Conservation (phyloP, 169 alveolate species). For the Babesia caballi region DNA sequence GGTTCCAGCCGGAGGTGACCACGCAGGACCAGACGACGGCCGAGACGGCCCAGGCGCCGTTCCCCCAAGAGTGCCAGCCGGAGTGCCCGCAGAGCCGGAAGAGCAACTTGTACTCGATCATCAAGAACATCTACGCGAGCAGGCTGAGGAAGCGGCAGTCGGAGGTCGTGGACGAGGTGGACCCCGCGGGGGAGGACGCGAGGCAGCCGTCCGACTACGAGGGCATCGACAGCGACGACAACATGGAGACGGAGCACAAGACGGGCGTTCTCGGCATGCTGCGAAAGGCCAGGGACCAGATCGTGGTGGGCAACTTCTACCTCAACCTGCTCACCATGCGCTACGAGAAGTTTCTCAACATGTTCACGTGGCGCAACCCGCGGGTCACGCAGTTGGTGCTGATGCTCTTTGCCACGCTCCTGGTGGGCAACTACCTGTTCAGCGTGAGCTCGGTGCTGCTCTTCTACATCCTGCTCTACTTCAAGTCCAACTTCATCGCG, state of each 20-base stretch:
- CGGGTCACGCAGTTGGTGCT: constrained; percentile 36
- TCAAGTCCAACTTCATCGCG: constrained; percentile 49
- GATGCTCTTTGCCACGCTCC: constrained; percentile 19
- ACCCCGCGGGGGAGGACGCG: not conserved
- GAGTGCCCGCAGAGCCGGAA: not conserved
- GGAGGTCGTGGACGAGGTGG: not conserved
- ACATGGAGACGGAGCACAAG: constrained; percentile 38
- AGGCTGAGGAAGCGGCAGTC: constrained; percentile 9
- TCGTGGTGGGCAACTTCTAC: constrained; percentile 47
- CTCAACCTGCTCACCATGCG: constrained; percentile 51
- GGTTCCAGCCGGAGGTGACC: not conserved
- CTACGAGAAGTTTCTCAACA: constrained; percentile 59
- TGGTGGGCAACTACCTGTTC: constrained; percentile 35
- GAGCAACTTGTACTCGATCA: constrained; percentile 4
- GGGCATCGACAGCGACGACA: constrained; percentile 15
- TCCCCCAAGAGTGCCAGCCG: too few species aligned
- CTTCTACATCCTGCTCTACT: constrained; percentile 37
- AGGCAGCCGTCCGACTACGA: constrained; percentile 26
- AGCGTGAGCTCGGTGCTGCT: constrained; percentile 21
- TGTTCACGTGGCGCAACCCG: constrained; percentile 57
- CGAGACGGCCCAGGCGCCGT: not conserved
- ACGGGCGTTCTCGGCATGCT: constrained; percentile 53
- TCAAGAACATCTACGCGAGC: constrained; percentile 15
- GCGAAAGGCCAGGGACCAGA: constrained; percentile 55
- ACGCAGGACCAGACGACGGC: not conserved